phyloP scores from a whole-genome alignment of 345 rosid genomes.

The Eucalyptus brandiana region DNA sequence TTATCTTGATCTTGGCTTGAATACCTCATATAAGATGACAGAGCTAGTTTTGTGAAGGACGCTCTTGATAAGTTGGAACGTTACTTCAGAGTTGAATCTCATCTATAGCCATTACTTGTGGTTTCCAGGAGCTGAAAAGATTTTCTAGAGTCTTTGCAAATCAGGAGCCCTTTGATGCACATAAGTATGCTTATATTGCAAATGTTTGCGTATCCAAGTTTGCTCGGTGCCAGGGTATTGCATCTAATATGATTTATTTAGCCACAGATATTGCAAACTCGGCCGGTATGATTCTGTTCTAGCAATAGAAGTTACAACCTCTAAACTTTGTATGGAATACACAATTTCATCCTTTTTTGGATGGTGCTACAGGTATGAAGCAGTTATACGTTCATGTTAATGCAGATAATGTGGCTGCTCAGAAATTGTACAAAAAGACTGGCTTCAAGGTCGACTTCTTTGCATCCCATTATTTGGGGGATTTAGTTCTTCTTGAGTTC shows the following conservation, averaged over 20 bases:
- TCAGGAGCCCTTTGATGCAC: constrained; percentile 2
- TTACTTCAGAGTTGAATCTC: neutral
- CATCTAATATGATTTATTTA: constrained; percentile 4
- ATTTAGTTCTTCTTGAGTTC: neutral
- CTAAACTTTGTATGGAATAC: neutral
- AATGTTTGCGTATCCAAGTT: constrained; percentile 10
- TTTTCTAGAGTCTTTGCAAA: constrained; percentile 1
- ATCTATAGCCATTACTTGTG: neutral
- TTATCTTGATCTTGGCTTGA: neutral
- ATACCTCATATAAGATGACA: neutral
- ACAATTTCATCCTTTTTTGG: neutral
- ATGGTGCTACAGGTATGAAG: constrained; percentile 6
- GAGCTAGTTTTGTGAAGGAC: neutral
- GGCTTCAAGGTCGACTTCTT: constrained; percentile 2
- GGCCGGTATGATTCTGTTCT: neutral
- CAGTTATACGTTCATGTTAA: constrained; percentile 5
- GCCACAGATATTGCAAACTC: constrained; percentile 1
- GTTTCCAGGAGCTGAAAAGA: constrained; percentile 1
- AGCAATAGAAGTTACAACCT: neutral
- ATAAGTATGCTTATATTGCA: constrained; percentile 7
- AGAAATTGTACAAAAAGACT: constrained; percentile 1
- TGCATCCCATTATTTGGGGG: neutral
- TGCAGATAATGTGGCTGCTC: neutral
- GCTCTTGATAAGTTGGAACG: neutral
- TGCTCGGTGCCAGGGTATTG: constrained; percentile 7